Conservation (phyloP, 306 rosid species). For the Echinosophora koreensis region DNA sequence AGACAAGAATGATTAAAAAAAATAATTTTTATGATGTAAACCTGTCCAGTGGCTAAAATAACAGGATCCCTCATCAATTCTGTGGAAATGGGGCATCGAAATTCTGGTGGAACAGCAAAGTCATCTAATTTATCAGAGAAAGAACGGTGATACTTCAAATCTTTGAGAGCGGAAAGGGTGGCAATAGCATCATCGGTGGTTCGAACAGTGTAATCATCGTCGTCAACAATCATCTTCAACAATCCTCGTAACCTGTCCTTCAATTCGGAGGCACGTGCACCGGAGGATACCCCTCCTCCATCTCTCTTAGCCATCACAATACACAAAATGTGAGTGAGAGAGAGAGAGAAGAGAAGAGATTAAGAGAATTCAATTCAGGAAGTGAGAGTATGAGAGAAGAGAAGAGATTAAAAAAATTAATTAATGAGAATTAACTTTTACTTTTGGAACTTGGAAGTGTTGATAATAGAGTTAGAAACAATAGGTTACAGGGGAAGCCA, state of each 20-base stretch:
- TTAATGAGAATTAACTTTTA: too few species aligned
- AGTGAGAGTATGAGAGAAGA: too few species aligned
- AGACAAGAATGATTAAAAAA: too few species aligned
- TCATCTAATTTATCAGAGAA: constrained; percentile 44
- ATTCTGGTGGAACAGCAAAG: constrained; percentile 56
- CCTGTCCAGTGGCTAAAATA: constrained; percentile 82
- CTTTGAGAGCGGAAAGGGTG: constrained; percentile 58
- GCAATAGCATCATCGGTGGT: constrained; percentile 63
- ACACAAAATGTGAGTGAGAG: not conserved
- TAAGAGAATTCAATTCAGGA: too few species aligned
- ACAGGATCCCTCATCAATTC: constrained; percentile 86
- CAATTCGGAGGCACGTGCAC: constrained; percentile 48
- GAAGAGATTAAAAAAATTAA: too few species aligned
- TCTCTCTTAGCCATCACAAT: constrained; percentile 52
- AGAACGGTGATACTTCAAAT: constrained; percentile 41
- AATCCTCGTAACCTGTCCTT: constrained; percentile 59
- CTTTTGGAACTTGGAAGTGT: too few species aligned
- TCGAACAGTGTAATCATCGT: constrained; percentile 50
- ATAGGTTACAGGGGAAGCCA: too few species aligned
- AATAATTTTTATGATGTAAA: not conserved
- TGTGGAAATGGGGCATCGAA: constrained; percentile 81
- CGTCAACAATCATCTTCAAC: constrained; percentile 58
- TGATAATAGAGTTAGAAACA: too few species aligned
- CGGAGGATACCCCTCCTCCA: constrained; percentile 33
- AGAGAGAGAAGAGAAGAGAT: too few species aligned